Base-by-base conservation (phyloP, 345 rosid genomes). In the Gossypium mustelinum region DNA sequence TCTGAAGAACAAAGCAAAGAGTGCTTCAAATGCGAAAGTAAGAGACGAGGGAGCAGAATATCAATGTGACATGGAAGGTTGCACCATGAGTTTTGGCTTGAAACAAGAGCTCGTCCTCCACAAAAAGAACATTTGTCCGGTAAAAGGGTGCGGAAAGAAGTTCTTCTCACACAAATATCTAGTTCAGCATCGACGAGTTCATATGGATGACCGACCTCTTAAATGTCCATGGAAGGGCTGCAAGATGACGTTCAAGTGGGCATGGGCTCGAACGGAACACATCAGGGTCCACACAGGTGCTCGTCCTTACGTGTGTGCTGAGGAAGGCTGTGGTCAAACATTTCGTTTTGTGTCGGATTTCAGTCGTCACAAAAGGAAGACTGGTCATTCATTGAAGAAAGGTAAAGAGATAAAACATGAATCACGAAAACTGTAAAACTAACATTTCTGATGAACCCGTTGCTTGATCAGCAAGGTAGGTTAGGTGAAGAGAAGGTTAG, bases 181-280 rank as follows among this genome's bases (percentile, higher is more conserved):
- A 72, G 94, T 95, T 84, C 99, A 95, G 86, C 99, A 93, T 77
- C 90, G 87, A 0, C 81, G 98, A 59, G 99, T 95, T 73, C 99
- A 95, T 71, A 52, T 77, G 39, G 97, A 93, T 39, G 99, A 93
- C 39, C 94, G 99, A 45, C 98, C 99, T 18, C 91, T 95, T 22
- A 95, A 95, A 85, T 95, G 99, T 77, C 99, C 99, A 0, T 95
- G 99, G 99, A 94, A 90, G 66, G 95, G 98, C 48, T 94, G 98
- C 83, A 90, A 89, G 85, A 93, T 92, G 98, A 80, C 97, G 18
- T 94, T 94, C 82, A 94, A 94, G 83, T 94, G 98, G 99, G 97
- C 98, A 20, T 94, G 98, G 98, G 97, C 98, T 9, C 78, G 98
- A 39, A 94, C 98, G 0, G 98, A 94, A 77, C 98, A 94, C 81